Percentiles rank a stretch among this genome's conserved stretches.
These are phyloP conservation scores for Fusarium torreyae DNA, from an alignment of 2,329 filamentous ascomycete species.

Conservation along the genomic window DNA sequence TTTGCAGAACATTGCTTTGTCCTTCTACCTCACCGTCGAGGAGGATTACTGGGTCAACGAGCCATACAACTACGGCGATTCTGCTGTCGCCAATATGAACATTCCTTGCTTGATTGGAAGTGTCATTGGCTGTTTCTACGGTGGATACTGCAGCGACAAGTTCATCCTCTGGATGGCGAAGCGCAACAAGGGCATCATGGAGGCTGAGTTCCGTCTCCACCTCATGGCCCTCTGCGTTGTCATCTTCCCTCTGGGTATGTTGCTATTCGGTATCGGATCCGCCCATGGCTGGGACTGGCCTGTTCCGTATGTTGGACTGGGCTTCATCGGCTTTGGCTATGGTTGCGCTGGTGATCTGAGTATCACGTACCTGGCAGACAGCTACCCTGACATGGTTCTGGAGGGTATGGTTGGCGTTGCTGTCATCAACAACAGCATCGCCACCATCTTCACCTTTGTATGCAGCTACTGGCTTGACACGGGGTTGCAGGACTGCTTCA, in stretches of 20 bases:
- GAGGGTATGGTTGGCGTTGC: conserved; percentile 72
- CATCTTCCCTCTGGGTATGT: conserved; percentile 66
- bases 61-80: conserved; percentile 70
- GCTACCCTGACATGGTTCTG: conserved; percentile 70
- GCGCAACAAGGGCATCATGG: conserved; percentile 67
- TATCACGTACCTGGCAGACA: conserved; percentile 69
- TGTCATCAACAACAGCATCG: conserved; percentile 70
- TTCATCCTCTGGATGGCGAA: conserved; percentile 70
- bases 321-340: conserved; percentile 72
- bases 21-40: conserved; percentile 71
- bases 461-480: conserved; percentile 65
- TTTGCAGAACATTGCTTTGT: conserved; percentile 71
- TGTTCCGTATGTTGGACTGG: conserved; percentile 68
- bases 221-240: conserved; percentile 65
- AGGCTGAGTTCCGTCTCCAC: conserved; percentile 69
- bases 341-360: conserved; percentile 71
- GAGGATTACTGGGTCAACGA: conserved; percentile 68
- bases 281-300: conserved; percentile 67
- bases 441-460: conserved; percentile 68
- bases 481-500: conserved; percentile 64
- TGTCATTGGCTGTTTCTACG: conserved; percentile 69
- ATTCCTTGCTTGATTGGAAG: conserved; percentile 69
- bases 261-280: conserved; percentile 68
- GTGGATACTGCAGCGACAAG: conserved; percentile 69
- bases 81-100: conserved; percentile 70